These are phyloP conservation scores for Cryoendolithus antarcticus DNA, from an alignment of 2,329 filamentous ascomycete species.

Conservation along the genomic window DNA sequence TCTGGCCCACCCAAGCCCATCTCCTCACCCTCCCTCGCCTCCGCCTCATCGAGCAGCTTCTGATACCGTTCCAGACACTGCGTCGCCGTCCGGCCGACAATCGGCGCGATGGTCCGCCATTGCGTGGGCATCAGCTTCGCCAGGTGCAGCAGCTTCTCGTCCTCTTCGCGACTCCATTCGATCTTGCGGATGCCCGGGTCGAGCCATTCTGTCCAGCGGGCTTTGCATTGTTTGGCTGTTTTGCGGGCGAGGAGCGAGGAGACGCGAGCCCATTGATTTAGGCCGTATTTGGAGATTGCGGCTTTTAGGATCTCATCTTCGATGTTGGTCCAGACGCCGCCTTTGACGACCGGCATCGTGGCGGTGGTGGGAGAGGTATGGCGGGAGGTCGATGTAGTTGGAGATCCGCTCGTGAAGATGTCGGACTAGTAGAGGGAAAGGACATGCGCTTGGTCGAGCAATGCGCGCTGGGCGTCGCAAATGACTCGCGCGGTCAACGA, in stretches of 20 bases:
- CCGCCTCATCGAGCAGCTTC: slow-evolving; percentile 89
- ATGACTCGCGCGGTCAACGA: too few species aligned
- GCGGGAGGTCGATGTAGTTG: not conserved
- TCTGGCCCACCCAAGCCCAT: slow-evolving; percentile 74
- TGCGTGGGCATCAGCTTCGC: slow-evolving; percentile 98
- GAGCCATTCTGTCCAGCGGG: slow-evolving; percentile 95
- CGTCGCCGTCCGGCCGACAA: slow-evolving; percentile 34
- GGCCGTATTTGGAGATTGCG: slow-evolving; percentile 83
- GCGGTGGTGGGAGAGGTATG: slow-evolving; percentile 4
- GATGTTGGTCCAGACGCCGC: slow-evolving; percentile 57
- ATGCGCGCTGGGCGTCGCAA: too few species aligned
- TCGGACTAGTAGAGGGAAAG: too few species aligned
- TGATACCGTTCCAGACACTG: slow-evolving; percentile 48
- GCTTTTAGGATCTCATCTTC: slow-evolving; percentile 96
- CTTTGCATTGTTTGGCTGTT: slow-evolving; percentile 98
- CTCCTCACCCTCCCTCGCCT: slow-evolving; percentile 64
- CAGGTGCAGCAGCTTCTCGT: slow-evolving; percentile 90
- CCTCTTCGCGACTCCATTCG: slow-evolving; percentile 97
- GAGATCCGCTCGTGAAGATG: too few species aligned
- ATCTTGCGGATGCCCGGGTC: slow-evolving; percentile 97
- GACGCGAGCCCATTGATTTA: slow-evolving; percentile 97
- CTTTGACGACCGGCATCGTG: slow-evolving; percentile 53
- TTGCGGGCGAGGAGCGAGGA: slow-evolving; percentile 94
- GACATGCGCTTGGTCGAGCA: too few species aligned
- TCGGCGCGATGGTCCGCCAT: slow-evolving; percentile 96